Percentiles rank a stretch among this genome's conserved stretches.
phyloP scores from a whole-genome alignment of 129 eudicot genomes.

The Erigeron canadensis region DNA sequence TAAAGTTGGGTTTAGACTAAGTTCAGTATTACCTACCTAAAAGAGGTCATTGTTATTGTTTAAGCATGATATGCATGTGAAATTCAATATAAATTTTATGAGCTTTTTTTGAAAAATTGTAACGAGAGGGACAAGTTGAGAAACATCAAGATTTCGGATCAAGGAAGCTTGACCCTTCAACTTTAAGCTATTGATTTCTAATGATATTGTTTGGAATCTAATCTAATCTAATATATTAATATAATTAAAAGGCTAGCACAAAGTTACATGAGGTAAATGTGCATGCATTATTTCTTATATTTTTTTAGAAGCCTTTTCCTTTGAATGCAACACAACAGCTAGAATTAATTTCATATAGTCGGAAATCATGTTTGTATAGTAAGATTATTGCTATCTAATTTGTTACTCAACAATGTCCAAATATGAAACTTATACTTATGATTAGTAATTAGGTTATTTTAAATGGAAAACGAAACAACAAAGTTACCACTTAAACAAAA shows the following conservation, averaged over 20 bases:
- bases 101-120: conserved; percentile 17
- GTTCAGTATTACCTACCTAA: too few relatives aligned
- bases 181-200: conserved; percentile 26
- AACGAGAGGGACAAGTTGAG: conserved; percentile 27
- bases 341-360: not conserved
- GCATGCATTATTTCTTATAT: conserved; percentile 20
- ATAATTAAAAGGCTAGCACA: conserved; percentile 16
- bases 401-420: too few relatives aligned
- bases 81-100: not conserved
- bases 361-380: too few relatives aligned
- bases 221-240: conserved; percentile 1
- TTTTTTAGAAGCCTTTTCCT: conserved; percentile 16
- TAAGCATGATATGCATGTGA: conserved; percentile 20
- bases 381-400: too few relatives aligned
- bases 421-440: too few relatives aligned
- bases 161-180: conserved; percentile 41
- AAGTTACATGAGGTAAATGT: conserved; percentile 31
- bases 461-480: too few relatives aligned
- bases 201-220: conserved; percentile 25
- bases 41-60: too few relatives aligned
- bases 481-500: too few relatives aligned
- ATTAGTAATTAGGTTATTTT: too few relatives aligned
- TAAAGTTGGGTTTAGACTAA: too few relatives aligned
- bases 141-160: conserved; percentile 37
- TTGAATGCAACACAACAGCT: conserved; percentile 35